A percentile compares a stretch with the other conserved stretches of the same genome.
Evolutionary conservation across 345 rosid species (phyloP).

Genomic region (Clausena lansium): DNA sequence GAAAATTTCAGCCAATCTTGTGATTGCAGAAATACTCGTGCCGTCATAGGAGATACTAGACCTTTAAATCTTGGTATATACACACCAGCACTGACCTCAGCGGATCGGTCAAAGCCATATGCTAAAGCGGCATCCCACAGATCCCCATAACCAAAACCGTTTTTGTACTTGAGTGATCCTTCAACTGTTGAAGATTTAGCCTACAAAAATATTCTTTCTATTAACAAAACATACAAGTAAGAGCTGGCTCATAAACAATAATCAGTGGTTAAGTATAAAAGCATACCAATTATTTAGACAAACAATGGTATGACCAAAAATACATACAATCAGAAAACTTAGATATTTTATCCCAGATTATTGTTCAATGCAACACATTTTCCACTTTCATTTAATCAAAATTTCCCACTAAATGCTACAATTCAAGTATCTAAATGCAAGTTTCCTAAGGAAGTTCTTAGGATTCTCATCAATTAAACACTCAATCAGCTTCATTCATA

Average conservation of each 20-base stretch:
- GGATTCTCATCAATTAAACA: not conserved
- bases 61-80: slow-evolving; percentile 71
- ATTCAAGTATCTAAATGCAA: not conserved
- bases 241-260: not conserved
- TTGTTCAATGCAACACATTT: not conserved
- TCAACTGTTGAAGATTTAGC: slow-evolving; percentile 78
- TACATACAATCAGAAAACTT: not conserved
- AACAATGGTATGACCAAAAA: not conserved
- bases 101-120: slow-evolving; percentile 74
- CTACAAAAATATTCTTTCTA: slow-evolving; percentile 42
- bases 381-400: not conserved
- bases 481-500: not conserved
- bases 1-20: slow-evolving; percentile 88
- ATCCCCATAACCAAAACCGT: slow-evolving; percentile 88
- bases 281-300: not conserved
- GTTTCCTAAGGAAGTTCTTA: not conserved
- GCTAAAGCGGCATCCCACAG: slow-evolving; percentile 85
- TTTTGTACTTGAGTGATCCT: slow-evolving; percentile 78
- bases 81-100: slow-evolving; percentile 79
- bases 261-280: not conserved
- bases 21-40: slow-evolving; percentile 65
- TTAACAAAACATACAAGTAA: slow-evolving; percentile 11
- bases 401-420: not conserved
- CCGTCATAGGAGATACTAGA: slow-evolving; percentile 57
- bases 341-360: not conserved